A percentile compares a stretch with the other conserved stretches of the same genome.
Conservation (phyloP, 441 rosid species). For the Adansonia rubrostipa region DNA sequence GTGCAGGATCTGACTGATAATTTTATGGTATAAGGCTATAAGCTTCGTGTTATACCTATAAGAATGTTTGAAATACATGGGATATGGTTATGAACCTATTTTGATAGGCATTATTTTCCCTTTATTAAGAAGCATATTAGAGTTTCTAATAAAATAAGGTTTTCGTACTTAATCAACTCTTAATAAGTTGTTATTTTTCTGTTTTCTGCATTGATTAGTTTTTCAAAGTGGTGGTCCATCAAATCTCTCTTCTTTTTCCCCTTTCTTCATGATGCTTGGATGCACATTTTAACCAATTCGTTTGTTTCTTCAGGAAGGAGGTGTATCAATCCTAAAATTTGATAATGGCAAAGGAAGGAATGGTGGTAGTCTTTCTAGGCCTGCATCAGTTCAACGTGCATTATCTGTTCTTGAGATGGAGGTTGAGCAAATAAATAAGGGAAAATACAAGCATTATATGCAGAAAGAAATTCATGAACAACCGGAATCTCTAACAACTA, state of each 20-base stretch:
- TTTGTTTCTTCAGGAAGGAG: slow-evolving; percentile 70
- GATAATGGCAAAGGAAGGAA: slow-evolving; percentile 63
- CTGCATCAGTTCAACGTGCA: slow-evolving; percentile 90
- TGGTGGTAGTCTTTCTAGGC: slow-evolving; percentile 57
- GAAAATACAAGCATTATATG: slow-evolving; percentile 89
- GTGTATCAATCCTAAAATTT: slow-evolving; percentile 78
- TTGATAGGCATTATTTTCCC: not conserved
- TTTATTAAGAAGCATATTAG: not conserved
- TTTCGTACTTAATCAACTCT: not conserved
- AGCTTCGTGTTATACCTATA: not conserved
- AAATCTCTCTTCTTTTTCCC: not conserved
- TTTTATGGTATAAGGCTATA: not conserved
- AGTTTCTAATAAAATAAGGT: slow-evolving; percentile 13
- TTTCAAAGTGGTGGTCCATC: not conserved
- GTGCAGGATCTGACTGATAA: not conserved
- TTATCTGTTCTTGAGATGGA: slow-evolving; percentile 94
- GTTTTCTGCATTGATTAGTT: not conserved
- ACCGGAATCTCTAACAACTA: slow-evolving; percentile 93
- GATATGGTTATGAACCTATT: not conserved
- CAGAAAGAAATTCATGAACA: slow-evolving; percentile 98
- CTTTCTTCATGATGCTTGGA: not conserved
- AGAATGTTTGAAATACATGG: not conserved
- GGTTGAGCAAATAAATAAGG: slow-evolving; percentile 96
- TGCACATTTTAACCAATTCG: not conserved
- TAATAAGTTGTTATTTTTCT: not conserved